Conservation (phyloP, 805 yeast genomes). For the Tetrapisispora phaffii region DNA sequence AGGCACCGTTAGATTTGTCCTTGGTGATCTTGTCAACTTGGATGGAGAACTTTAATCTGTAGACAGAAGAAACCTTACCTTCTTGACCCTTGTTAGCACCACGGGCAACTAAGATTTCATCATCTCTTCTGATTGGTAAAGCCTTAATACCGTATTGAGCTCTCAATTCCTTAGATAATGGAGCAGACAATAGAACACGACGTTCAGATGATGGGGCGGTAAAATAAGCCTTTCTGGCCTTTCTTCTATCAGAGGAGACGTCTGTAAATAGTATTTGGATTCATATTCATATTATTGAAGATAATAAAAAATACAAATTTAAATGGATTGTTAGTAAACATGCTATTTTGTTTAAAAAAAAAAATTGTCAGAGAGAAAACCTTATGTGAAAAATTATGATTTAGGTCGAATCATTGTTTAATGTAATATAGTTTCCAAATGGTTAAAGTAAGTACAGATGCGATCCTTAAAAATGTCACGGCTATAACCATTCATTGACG, state of each 20-base stretch:
- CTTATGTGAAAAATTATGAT: too few species aligned
- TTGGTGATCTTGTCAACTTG: slow-evolving; percentile 95
- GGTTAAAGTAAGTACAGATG: too few species aligned
- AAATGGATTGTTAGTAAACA: slow-evolving; percentile 17
- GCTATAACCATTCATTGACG: too few species aligned
- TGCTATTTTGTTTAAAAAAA: neutral
- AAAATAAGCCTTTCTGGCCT: slow-evolving; percentile 99
- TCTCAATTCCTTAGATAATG: slow-evolving; percentile 97
- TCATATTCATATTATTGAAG: neutral
- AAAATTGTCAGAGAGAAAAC: neutral
- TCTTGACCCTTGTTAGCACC: slow-evolving; percentile 99
- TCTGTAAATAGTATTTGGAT: slow-evolving; percentile 35
- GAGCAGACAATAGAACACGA: slow-evolving; percentile 93
- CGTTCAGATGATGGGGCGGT: slow-evolving; percentile 92
- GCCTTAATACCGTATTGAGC: slow-evolving; percentile 93
- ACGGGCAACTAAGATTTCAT: slow-evolving; percentile 90
- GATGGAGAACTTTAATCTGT: slow-evolving; percentile 95
- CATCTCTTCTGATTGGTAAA: slow-evolving; percentile 96
- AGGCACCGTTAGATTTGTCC: slow-evolving; percentile 97
- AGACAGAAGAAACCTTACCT: slow-evolving; percentile 94
- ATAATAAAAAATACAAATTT: neutral
- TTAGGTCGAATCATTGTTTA: too few species aligned
- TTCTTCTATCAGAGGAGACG: slow-evolving; percentile 99
- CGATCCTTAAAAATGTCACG: too few species aligned
- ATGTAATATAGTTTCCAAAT: neutral